Conservation (phyloP, 306 rosid genomes). For the Erythrophleum fordii region DNA sequence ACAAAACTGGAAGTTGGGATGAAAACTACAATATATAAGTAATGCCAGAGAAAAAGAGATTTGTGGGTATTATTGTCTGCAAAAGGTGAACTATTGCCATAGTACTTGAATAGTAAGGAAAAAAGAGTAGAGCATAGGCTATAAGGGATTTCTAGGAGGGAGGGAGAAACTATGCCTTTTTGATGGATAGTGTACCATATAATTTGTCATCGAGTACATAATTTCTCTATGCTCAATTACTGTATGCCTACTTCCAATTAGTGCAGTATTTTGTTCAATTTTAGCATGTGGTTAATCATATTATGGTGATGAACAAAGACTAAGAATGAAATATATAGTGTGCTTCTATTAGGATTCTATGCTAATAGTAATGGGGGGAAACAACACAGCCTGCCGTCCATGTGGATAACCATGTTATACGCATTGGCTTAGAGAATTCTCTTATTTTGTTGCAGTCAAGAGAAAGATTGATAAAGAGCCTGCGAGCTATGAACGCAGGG, state of each 20-base stretch:
- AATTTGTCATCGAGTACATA: slow-evolving; percentile 9
- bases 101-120: background rate
- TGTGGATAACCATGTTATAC: slow-evolving; percentile 29
- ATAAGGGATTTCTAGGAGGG: background rate
- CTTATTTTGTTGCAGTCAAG: slow-evolving; percentile 71
- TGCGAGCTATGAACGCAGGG: slow-evolving; percentile 91
- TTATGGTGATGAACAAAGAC: background rate
- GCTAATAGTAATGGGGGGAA: slow-evolving; percentile 16
- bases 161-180: background rate
- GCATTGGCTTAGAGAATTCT: slow-evolving; percentile 22
- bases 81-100: background rate
- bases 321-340: background rate
- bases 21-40: background rate
- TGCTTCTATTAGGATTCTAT: slow-evolving; percentile 20
- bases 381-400: slow-evolving; percentile 2
- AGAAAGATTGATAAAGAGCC: slow-evolving; percentile 77
- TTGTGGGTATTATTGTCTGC: background rate
- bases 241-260: slow-evolving; percentile 18
- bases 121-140: background rate
- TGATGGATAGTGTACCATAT: slow-evolving; percentile 15
- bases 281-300: slow-evolving; percentile 11
- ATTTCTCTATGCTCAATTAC: background rate
- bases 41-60: background rate
- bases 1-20: background rate
- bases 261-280: background rate